Percentiles rank a stretch among this genome's conserved stretches.
Evolutionary conservation across 2,329 filamentous ascomycete genomes (phyloP).

Genomic region (Esteya vermicola): DNA sequence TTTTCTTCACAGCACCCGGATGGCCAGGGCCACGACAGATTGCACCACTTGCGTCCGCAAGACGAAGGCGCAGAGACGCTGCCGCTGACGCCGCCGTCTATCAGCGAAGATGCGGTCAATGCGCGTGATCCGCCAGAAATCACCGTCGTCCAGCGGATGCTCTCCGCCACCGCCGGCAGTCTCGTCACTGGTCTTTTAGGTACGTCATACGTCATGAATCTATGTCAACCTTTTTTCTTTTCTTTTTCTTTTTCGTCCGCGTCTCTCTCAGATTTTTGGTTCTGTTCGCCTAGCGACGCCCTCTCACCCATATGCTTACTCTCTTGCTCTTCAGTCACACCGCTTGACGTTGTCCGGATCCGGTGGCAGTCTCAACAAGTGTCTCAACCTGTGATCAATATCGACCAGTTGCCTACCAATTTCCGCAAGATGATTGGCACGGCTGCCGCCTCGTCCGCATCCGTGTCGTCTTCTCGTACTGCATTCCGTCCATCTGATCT

Average conservation of each 20-base stretch:
- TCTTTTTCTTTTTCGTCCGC: too few species aligned
- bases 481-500: slow-evolving; percentile 65
- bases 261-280: too few species aligned
- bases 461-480: too few species aligned
- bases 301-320: too few species aligned
- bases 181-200: slow-evolving; percentile 78
- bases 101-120: slow-evolving; percentile 12
- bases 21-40: slow-evolving; percentile 24
- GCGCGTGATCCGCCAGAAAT: slow-evolving; percentile 44
- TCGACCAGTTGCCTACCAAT: slow-evolving; percentile 29
- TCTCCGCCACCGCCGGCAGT: slow-evolving; percentile 84
- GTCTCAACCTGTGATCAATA: slow-evolving; percentile 19
- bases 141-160: slow-evolving; percentile 80
- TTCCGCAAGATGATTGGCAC: slow-evolving; percentile 42
- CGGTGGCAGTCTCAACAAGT: slow-evolving; percentile 74
- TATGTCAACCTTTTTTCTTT: too few species aligned
- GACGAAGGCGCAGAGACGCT: slow-evolving; percentile 17
- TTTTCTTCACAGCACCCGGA: slow-evolving; percentile 10
- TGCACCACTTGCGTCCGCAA: slow-evolving; percentile 15
- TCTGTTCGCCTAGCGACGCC: too few species aligned
- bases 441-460: too few species aligned
- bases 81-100: slow-evolving; percentile 17
- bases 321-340: slow-evolving; percentile 72
- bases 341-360: slow-evolving; percentile 90
- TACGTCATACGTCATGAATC: too few species aligned